Base-by-base conservation (phyloP, 176 grass and related monocot species). In the Themeda triandra region DNA sequence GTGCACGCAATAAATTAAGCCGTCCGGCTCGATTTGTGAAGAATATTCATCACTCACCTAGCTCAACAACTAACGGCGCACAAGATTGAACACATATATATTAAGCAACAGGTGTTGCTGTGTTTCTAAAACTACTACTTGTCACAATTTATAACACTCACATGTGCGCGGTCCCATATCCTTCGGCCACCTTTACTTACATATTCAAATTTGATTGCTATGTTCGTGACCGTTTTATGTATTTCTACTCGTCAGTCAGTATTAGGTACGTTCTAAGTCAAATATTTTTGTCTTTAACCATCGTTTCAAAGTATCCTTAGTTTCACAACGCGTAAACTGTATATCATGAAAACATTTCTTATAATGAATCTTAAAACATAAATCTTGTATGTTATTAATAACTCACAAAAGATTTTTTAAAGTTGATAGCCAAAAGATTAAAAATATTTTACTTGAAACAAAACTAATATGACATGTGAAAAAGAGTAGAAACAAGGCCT, bases 1-100 rank as follows among this genome's bases (percentile, higher is more conserved):
- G 35, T 27, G 51, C n/a, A 19, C n/a, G 10, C 40, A 66, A 70
- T 68, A 69, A 80, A 69, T 73, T 75, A 75, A 75, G 54, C 46
- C 45, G 72, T 15, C n/a, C n/a, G 33, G 15, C 11, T 27, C 17
- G 4, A 1, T 53, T 33, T 70, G 45, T 10, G 23, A 69, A 70
- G 30, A 81, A 2, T 69, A 10, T 68, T 68, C 28, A 45, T 17
- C 40, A 10, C 8, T 15, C 31, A 66, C 21, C 51, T 27, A 69
- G 28, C 30, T 5, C 30, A 24, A 75, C 65, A 76, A 75, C 17
- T 5, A 56, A 70, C 32, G 49, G 46, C 13, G 46, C 13, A 21
- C 32, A 53, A 28, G 36, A 70, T 28, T 1, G 5, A 32, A 37
- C 66, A 69, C 45, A 37, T n/a, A 21, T 54, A 21, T 25, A 60